Evolutionary conservation across 2,329 filamentous ascomycete genomes (phyloP).

Genomic region (Zymoseptoria ardabiliae): DNA sequence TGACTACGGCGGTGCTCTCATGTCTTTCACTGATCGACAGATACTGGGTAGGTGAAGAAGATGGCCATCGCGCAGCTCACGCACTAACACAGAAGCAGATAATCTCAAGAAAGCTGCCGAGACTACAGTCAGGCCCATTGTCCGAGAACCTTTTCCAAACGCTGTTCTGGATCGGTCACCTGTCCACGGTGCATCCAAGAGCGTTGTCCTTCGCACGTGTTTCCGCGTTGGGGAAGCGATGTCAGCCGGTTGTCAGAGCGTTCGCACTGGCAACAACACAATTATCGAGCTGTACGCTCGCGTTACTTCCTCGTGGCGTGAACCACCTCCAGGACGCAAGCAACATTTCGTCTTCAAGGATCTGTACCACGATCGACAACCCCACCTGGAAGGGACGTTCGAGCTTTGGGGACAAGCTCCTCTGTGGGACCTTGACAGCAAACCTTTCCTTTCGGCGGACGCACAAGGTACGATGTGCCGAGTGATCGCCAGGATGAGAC

Average conservation of each 20-base stretch:
- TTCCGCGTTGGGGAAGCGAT: constrained; percentile 58
- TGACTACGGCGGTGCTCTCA: constrained; percentile 25
- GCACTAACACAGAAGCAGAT: constrained; percentile 4
- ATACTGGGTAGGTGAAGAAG: constrained; percentile 16
- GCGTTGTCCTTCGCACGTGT: constrained; percentile 48
- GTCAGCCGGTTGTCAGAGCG: constrained; percentile 40
- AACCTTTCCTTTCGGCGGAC: constrained; percentile 32
- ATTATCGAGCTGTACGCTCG: constrained; percentile 58
- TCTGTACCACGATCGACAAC: constrained; percentile 52
- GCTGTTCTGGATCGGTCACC: constrained; percentile 46
- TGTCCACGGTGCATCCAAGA: constrained; percentile 46
- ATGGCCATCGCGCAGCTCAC: neutral
- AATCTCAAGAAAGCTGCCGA: constrained; percentile 5
- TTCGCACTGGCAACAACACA: constrained; percentile 42
- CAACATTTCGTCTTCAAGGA: constrained; percentile 61
- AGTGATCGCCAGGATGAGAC: constrained; percentile 43
- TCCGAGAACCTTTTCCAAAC: constrained; percentile 45
- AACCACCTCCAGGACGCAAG: constrained; percentile 34
- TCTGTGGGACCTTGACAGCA: constrained; percentile 40
- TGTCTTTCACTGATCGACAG: constrained; percentile 19
- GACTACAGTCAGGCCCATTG: constrained; percentile 36
- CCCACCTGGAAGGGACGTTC: constrained; percentile 44
- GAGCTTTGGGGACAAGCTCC: constrained; percentile 39
- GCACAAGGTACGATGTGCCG: constrained; percentile 36
- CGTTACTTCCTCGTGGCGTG: constrained; percentile 51